Conservation (phyloP, 2,329 filamentous ascomycete species). For the Elsinoe fawcettii region DNA sequence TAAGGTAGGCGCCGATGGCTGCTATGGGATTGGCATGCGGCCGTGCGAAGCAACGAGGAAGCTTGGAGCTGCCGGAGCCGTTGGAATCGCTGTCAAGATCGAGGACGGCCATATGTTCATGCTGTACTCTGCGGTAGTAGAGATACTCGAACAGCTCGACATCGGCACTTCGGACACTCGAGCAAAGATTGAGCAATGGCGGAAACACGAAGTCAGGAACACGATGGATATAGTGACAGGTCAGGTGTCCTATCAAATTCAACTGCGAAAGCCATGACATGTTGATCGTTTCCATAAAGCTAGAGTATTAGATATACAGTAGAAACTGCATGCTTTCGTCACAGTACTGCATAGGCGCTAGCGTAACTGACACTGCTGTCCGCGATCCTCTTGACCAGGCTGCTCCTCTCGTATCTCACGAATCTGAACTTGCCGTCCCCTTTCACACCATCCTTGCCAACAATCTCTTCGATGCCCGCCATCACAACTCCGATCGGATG, state of each 20-base stretch:
- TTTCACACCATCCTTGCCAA: conserved; percentile 21
- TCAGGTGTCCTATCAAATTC: background rate
- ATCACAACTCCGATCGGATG: conserved; percentile 92
- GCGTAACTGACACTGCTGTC: conserved; percentile 95
- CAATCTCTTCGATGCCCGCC: conserved; percentile 69
- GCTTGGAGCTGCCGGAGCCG: conserved; percentile 30
- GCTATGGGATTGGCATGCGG: conserved; percentile 41
- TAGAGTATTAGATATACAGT: background rate
- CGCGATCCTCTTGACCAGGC: conserved; percentile 54
- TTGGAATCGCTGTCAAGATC: conserved; percentile 43
- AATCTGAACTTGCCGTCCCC: conserved; percentile 55
- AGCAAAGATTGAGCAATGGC: conserved; percentile 28
- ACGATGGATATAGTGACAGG: conserved; percentile 36
- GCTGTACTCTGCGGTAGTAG: conserved; percentile 38
- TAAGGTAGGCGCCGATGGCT: conserved; percentile 45
- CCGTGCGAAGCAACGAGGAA: conserved; percentile 30
- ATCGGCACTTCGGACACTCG: conserved; percentile 31
- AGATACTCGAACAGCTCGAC: conserved; percentile 39
- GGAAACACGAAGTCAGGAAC: conserved; percentile 32
- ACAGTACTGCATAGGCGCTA: conserved; percentile 77
- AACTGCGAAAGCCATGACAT: background rate
- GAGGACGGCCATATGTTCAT: conserved; percentile 42
- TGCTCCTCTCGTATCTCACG: conserved; percentile 80
- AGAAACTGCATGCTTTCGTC: conserved; percentile 2
- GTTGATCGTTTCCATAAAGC: background rate